A percentile compares a stretch with the other conserved stretches of the same genome.
These are phyloP conservation scores for Diaporthe amygdali DNA, from an alignment of 2,329 filamentous ascomycete species.

Conservation along the genomic window DNA sequence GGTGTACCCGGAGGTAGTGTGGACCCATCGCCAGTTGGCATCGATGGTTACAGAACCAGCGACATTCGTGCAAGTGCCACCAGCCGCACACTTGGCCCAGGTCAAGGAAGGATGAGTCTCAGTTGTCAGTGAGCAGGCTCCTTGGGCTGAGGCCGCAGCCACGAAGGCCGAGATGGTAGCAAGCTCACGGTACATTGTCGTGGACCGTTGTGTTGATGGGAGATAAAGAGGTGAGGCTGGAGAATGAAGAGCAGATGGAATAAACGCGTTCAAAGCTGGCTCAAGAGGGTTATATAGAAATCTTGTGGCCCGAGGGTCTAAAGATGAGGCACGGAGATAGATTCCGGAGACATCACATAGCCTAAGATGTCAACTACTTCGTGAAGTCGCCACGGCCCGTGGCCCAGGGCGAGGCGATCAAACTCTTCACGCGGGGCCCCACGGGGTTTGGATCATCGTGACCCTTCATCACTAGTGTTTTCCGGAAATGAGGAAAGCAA, in stretches of 20 bases:
- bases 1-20: slow-evolving; percentile 48
- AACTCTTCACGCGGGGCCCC: background rate
- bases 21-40: slow-evolving; percentile 64
- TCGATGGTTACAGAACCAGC: slow-evolving; percentile 58
- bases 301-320: background rate
- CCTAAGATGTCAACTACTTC: background rate
- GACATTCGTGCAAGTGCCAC: slow-evolving; percentile 53
- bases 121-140: slow-evolving; percentile 48
- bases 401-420: background rate
- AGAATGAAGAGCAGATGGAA: background rate
- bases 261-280: background rate
- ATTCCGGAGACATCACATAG: background rate
- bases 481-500: background rate
- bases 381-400: background rate
- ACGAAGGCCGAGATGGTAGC: background rate
- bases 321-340: background rate
- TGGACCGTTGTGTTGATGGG: background rate
- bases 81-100: slow-evolving; percentile 55
- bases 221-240: background rate
- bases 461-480: background rate
- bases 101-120: slow-evolving; percentile 59
- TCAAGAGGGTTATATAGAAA: background rate
- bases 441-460: slow-evolving; percentile 3
- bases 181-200: slow-evolving; percentile 14
- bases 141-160: slow-evolving; percentile 45